phyloP scores from a whole-genome alignment of 2,329 filamentous ascomycete species.

The Emergomyces pasteurianus region DNA sequence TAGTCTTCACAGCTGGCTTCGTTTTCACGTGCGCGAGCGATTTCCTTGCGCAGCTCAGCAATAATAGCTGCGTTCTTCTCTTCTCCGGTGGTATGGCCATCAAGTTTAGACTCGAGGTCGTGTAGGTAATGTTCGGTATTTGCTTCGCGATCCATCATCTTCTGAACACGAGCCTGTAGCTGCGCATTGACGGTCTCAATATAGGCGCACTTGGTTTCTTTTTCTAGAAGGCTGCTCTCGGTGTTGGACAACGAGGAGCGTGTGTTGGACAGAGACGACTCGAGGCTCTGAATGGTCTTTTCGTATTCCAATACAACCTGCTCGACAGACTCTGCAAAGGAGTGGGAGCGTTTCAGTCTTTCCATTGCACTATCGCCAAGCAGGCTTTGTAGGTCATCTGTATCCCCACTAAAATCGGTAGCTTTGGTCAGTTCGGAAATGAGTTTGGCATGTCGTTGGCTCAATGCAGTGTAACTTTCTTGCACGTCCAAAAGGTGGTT shows the following conservation, averaged over 20 bases:
- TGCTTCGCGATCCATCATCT: slow-evolving; percentile 78
- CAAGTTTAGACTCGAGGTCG: slow-evolving; percentile 79
- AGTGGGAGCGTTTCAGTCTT: slow-evolving; percentile 84
- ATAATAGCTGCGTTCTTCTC: slow-evolving; percentile 85
- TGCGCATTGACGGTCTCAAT: slow-evolving; percentile 86
- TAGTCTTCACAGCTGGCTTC: slow-evolving; percentile 90
- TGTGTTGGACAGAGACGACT: slow-evolving; percentile 82
- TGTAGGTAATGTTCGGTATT: slow-evolving; percentile 89
- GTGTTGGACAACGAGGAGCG: slow-evolving; percentile 69
- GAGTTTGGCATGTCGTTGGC: slow-evolving; percentile 85
- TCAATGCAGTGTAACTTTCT: slow-evolving; percentile 86
- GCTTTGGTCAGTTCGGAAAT: slow-evolving; percentile 88
- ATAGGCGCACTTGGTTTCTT: slow-evolving; percentile 87
- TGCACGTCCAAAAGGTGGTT: slow-evolving; percentile 86
- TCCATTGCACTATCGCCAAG: slow-evolving; percentile 70
- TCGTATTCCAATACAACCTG: slow-evolving; percentile 96
- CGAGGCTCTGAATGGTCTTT: slow-evolving; percentile 90
- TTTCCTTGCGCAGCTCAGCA: slow-evolving; percentile 78
- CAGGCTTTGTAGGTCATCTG: slow-evolving; percentile 40
- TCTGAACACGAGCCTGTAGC: slow-evolving; percentile 79
- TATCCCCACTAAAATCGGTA: slow-evolving; percentile 46
- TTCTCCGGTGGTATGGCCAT: slow-evolving; percentile 80
- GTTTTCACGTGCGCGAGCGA: slow-evolving; percentile 75
- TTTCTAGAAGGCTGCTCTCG: slow-evolving; percentile 79
- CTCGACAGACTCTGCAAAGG: slow-evolving; percentile 90